Percentiles rank a stretch among this genome's conserved stretches.
phyloP scores from a whole-genome alignment of 495 filamentous ascomycete species.

The Melanomma pulvis-pyrius region DNA sequence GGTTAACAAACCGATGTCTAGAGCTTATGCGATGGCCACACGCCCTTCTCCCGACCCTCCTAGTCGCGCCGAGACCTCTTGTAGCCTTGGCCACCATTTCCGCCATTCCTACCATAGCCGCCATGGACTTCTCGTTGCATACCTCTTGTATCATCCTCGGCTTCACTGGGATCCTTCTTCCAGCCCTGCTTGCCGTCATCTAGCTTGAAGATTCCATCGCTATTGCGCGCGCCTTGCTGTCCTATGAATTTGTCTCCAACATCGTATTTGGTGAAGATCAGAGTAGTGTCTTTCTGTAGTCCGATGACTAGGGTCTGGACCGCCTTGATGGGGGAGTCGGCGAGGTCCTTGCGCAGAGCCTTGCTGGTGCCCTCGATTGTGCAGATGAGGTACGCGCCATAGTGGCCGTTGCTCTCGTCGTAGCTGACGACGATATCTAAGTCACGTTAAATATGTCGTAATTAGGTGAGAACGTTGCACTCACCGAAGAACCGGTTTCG shows the following conservation, averaged over 20 bases:
- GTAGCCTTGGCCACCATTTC: no score
- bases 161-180: background rate
- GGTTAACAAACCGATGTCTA: no score
- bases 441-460: background rate
- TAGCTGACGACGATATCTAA: background rate
- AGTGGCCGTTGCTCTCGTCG: background rate
- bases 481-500: background rate
- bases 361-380: background rate
- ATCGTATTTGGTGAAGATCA: background rate
- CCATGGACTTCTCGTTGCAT: no score
- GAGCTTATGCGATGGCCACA: no score
- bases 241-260: background rate
- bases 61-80: no score
- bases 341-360: background rate
- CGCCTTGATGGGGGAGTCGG: background rate
- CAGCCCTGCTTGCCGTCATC: background rate
- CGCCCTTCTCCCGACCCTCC: no score
- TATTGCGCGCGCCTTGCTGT: background rate
- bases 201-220: background rate
- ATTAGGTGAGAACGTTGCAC: background rate
- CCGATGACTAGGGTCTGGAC: background rate
- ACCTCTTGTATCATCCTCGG: no score
- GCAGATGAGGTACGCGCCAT: background rate
- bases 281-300: background rate
- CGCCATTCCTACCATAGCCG: no score